A percentile compares a stretch with the other conserved stretches of the same genome.
These are phyloP conservation scores for Hypholoma sublateritium DNA, from an alignment of 768 basidiomycete species.

Conservation along the genomic window DNA sequence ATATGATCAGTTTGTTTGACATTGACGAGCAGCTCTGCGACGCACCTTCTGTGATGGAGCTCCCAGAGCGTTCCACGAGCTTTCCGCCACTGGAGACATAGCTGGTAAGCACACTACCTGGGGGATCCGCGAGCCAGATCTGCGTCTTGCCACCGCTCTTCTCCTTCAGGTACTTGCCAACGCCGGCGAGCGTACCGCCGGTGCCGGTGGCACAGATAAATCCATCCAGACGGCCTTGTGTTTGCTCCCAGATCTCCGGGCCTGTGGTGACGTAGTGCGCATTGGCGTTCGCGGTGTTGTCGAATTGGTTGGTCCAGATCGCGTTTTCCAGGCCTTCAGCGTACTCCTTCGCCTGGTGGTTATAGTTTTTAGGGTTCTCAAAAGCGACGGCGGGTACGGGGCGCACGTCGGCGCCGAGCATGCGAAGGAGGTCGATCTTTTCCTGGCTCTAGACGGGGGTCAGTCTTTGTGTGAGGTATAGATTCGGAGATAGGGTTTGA, in stretches of 20 bases:
- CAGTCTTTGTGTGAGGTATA: background rate
- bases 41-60: constrained; percentile 89
- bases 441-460: constrained; percentile 77
- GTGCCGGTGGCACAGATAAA: constrained; percentile 96
- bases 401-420: constrained; percentile 96
- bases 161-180: constrained; percentile 82
- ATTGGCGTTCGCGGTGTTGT: constrained; percentile 89
- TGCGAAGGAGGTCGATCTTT: constrained; percentile 94
- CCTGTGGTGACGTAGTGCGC: constrained; percentile 91
- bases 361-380: constrained; percentile 95
- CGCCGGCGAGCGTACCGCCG: constrained; percentile 92
- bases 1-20: background rate
- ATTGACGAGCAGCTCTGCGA: constrained; percentile 1
- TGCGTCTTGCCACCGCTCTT: constrained; percentile 76
- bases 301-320: constrained; percentile 98
- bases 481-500: constrained; percentile 15
- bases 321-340: constrained; percentile 75
- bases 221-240: constrained; percentile 73
- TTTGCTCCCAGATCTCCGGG: constrained; percentile 96
- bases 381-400: constrained; percentile 97
- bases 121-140: constrained; percentile 95
- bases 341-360: constrained; percentile 93
- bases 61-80: constrained; percentile 73
- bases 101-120: constrained; percentile 88
- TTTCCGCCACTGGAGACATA: constrained; percentile 81